Percentiles rank a stretch among this genome's conserved stretches.
phyloP scores from a whole-genome alignment of 495 filamentous ascomycete genomes.

The Penicillium roqueforti region DNA sequence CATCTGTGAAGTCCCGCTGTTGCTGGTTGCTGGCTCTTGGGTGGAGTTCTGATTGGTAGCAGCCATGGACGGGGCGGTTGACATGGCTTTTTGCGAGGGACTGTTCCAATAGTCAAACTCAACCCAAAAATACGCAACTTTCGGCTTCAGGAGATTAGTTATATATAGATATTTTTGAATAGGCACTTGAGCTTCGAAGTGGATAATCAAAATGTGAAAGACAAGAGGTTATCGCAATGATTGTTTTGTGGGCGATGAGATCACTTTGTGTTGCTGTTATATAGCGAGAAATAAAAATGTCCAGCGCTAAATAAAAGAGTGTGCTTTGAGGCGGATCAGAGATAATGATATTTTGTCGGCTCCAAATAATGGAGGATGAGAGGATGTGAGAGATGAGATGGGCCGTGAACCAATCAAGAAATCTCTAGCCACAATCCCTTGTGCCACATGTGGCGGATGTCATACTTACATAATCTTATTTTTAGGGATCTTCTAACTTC shows the following conservation, averaged over 20 bases:
- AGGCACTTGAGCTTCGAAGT: not conserved
- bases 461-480: not conserved
- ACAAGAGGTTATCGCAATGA: not conserved
- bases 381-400: constrained; percentile 13
- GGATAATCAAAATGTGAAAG: not conserved
- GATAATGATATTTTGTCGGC: not conserved
- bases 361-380: not conserved
- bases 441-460: constrained; percentile 12
- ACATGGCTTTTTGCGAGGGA: not conserved
- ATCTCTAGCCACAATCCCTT: constrained; percentile 1
- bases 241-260: not conserved
- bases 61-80: constrained; percentile 1
- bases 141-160: not conserved
- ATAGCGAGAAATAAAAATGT: not conserved
- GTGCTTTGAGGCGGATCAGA: not conserved
- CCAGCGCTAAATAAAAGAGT: not conserved
- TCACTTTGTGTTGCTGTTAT: not conserved
- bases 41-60: constrained; percentile 1
- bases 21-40: not conserved
- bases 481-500: not conserved
- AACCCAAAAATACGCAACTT: not conserved
- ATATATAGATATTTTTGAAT: not conserved
- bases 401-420: constrained; percentile 4
- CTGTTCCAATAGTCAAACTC: not conserved
- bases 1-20: not conserved